Conservation (phyloP, 2,329 filamentous ascomycete species). For the Pyrenophora graminea region DNA sequence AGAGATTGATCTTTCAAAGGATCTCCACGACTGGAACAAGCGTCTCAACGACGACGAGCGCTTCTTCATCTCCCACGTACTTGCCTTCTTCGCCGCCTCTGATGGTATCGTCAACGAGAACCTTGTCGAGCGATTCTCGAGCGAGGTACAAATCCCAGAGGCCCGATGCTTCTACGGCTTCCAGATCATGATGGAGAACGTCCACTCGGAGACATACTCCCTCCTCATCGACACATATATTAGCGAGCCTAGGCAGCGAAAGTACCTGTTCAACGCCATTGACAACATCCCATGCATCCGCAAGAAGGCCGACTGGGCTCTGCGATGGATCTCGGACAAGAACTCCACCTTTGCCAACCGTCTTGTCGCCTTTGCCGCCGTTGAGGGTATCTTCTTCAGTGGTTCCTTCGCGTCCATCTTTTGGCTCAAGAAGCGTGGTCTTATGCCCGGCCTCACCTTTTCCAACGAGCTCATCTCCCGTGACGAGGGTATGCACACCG, state of each 20-base stretch:
- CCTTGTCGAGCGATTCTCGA: conserved; percentile 95
- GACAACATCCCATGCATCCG: conserved; percentile 98
- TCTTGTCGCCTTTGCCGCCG: conserved; percentile 93
- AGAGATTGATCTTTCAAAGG: conserved; percentile 98
- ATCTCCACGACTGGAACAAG: conserved; percentile 99
- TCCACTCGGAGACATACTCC: conserved; percentile 99
- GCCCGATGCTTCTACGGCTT: conserved; percentile 99
- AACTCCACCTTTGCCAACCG: conserved; percentile 94
- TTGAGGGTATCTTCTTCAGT: conserved; percentile 99
- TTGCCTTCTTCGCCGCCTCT: conserved; percentile 98
- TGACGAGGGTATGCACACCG: conserved; percentile 98
- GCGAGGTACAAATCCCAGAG: conserved; percentile 95
- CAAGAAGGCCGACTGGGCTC: conserved; percentile 98
- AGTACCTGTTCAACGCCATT: conserved; percentile 96
- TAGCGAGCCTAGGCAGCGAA: conserved; percentile 92
- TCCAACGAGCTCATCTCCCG: conserved; percentile 99
- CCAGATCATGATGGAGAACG: conserved; percentile 99
- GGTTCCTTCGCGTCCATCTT: conserved; percentile 99
- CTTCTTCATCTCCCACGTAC: conserved; percentile 97
- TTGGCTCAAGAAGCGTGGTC: conserved; percentile 99
- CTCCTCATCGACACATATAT: conserved; percentile 99
- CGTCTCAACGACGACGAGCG: conserved; percentile 94
- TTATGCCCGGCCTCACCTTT: conserved; percentile 98
- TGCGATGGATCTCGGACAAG: conserved; percentile 91
- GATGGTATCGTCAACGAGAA: conserved; percentile 99